phyloP scores from a whole-genome alignment of 805 yeast species.

The Metschnikowia orientalis region DNA sequence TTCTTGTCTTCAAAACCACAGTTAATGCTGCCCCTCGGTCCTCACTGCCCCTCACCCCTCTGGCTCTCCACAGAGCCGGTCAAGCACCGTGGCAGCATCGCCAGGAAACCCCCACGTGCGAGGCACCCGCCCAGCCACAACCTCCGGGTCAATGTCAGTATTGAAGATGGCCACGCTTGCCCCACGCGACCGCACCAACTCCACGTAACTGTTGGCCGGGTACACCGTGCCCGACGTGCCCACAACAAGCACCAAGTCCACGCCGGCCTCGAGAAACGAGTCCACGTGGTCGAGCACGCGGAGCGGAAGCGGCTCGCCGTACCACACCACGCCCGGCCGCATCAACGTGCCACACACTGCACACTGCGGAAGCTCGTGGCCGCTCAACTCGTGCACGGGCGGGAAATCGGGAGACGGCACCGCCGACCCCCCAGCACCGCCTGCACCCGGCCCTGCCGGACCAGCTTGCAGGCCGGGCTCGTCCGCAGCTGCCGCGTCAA shows the following conservation, averaged over 20 bases:
- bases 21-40: too few relatives aligned
- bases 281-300: conserved; percentile 62
- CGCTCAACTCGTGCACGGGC: conserved; percentile 47
- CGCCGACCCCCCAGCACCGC: background rate
- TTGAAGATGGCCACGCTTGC: conserved; percentile 85
- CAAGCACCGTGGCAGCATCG: conserved; percentile 79
- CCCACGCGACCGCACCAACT: conserved; percentile 64
- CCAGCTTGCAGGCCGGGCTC: background rate
- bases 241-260: conserved; percentile 74
- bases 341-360: conserved; percentile 63
- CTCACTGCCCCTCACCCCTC: too few relatives aligned
- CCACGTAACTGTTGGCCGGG: conserved; percentile 92
- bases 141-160: conserved; percentile 52
- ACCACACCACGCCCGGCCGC: conserved; percentile 93
- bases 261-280: conserved; percentile 54
- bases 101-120: conserved; percentile 71
- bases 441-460: background rate
- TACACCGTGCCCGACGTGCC: conserved; percentile 85
- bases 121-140: conserved; percentile 37
- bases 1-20: too few relatives aligned
- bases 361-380: conserved; percentile 63
- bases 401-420: conserved; percentile 40
- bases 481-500: conserved; percentile 8
- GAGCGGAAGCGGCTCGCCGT: conserved; percentile 82
- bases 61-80: too few relatives aligned